phyloP scores from a whole-genome alignment of 2,329 filamentous ascomycete genomes.

The Venturia asperata region DNA sequence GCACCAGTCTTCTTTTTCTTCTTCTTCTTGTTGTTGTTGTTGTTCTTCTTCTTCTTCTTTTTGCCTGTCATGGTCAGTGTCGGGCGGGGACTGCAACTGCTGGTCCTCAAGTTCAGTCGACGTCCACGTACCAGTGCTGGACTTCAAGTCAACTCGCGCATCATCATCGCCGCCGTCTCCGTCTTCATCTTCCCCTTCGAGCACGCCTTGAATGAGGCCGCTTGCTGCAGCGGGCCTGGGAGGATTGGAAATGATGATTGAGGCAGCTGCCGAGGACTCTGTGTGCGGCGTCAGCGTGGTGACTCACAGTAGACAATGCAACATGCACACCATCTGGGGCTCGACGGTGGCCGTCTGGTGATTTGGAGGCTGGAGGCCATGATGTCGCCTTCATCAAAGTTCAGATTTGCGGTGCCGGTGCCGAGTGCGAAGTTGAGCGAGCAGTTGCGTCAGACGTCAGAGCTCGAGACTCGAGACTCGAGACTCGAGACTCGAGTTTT shows the following conservation, averaged over 20 bases:
- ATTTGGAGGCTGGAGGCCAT: constrained; percentile 37
- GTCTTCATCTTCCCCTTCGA: constrained; percentile 29
- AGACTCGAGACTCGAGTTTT: no score
- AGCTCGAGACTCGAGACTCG: no score
- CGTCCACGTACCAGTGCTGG: not conserved
- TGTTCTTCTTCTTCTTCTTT: constrained; percentile 75
- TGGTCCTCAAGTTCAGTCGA: no score
- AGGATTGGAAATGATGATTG: constrained; percentile 29
- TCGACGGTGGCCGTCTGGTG: constrained; percentile 32
- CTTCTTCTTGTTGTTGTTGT: no score
- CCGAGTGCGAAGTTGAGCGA: not conserved
- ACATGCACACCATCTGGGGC: constrained; percentile 28
- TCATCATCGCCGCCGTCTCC: constrained; percentile 27
- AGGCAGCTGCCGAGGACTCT: constrained; percentile 27
- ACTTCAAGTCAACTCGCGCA: constrained; percentile 19
- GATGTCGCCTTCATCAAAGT: not conserved
- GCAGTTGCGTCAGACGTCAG: not conserved
- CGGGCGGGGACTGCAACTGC: not conserved
- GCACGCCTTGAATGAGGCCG: constrained; percentile 29
- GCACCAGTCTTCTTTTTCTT: constrained; percentile 40
- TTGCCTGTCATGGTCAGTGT: constrained; percentile 50
- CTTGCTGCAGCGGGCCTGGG: constrained; percentile 31
- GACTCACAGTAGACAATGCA: not conserved
- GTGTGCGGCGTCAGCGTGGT: constrained; percentile 23
- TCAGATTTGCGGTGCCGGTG: not conserved